These are phyloP conservation scores for Astragalus glycyphyllos DNA, from an alignment of 306 rosid species.

Conservation along the genomic window DNA sequence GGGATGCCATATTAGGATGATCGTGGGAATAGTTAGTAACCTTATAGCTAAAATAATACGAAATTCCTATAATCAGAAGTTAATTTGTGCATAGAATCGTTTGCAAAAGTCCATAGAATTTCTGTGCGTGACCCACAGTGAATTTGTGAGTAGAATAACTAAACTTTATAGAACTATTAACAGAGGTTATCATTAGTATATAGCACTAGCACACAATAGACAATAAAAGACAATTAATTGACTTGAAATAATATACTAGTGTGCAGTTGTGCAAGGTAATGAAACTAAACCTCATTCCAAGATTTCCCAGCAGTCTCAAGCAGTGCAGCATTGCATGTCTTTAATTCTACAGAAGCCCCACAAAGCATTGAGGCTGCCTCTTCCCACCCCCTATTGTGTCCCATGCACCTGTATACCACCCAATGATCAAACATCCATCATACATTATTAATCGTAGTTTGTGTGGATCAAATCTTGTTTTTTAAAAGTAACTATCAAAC, in stretches of 20 bases:
- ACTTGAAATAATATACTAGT: constrained; percentile 29
- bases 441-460: constrained; percentile 8
- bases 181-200: neutral
- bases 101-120: constrained; percentile 10
- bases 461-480: neutral
- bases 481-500: neutral
- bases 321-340: constrained; percentile 93
- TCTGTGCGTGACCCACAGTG: neutral
- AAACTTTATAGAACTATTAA: constrained; percentile 15
- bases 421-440: constrained; percentile 40
- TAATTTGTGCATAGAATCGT: constrained; percentile 19
- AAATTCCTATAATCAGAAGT: constrained; percentile 5
- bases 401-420: constrained; percentile 86
- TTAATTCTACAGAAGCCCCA: constrained; percentile 83
- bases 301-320: constrained; percentile 88
- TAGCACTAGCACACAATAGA: constrained; percentile 30
- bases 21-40: no score
- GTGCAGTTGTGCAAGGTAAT: constrained; percentile 26
- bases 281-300: constrained; percentile 84
- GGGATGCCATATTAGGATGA: no score
- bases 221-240: neutral
- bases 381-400: constrained; percentile 98
- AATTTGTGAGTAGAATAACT: constrained; percentile 12
- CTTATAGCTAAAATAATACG: no score
- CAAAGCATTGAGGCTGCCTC: constrained; percentile 96